Evolutionary conservation across 192 early-diverging fungal genomes (phyloP).

Genomic region (Coemansia furcata): DNA sequence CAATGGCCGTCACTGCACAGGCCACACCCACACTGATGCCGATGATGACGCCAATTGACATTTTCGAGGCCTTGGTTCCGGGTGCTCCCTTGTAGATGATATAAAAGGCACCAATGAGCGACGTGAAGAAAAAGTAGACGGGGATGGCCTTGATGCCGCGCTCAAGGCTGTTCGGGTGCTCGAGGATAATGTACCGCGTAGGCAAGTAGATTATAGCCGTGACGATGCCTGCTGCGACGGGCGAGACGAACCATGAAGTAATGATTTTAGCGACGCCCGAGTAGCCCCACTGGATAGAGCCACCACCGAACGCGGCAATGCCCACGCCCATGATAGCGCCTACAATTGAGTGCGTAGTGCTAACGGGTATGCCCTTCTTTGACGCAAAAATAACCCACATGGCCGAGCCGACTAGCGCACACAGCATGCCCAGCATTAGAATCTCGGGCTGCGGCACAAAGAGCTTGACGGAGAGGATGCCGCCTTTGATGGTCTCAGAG

Average conservation of each 20-base stretch:
- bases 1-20: conserved; percentile 54
- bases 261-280: conserved; percentile 59
- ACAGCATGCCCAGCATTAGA: conserved; percentile 83
- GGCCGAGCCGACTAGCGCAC: conserved; percentile 74
- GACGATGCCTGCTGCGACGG: conserved; percentile 63
- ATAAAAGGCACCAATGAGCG: conserved; percentile 64
- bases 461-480: conserved; percentile 59
- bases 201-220: conserved; percentile 64
- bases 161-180: conserved; percentile 61
- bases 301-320: conserved; percentile 66
- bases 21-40: conserved; percentile 66
- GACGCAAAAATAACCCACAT: conserved; percentile 72
- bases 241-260: conserved; percentile 76
- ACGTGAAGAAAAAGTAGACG: conserved; percentile 66
- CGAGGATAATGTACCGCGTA: conserved; percentile 63
- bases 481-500: conserved; percentile 78
- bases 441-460: conserved; percentile 66
- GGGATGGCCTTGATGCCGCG: conserved; percentile 68
- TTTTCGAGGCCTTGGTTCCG: conserved; percentile 36
- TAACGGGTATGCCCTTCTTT: conserved; percentile 67
- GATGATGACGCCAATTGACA: conserved; percentile 54
- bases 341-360: conserved; percentile 81
- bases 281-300: conserved; percentile 63
- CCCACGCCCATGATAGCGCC: conserved; percentile 75
- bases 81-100: conserved; percentile 72